phyloP scores from a whole-genome alignment of 2,329 filamentous ascomycete species.

The Lasiodiplodia hormozganensis region DNA sequence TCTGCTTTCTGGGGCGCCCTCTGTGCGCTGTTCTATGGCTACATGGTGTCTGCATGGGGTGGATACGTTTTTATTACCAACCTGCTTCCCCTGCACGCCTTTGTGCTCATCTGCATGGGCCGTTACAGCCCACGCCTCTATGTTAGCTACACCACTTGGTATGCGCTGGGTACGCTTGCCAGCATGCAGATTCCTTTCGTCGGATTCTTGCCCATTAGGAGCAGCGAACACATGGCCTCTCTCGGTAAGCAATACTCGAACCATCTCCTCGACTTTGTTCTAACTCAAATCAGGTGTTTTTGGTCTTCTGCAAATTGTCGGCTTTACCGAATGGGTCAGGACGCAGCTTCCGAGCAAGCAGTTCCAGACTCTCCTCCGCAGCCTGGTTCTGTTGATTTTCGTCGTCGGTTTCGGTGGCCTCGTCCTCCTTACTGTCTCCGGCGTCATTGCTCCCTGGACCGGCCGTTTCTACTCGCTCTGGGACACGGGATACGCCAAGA shows the following conservation, averaged over 20 bases:
- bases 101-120: slow-evolving; percentile 96
- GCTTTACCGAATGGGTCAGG: slow-evolving; percentile 88
- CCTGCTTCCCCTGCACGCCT: slow-evolving; percentile 89
- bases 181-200: slow-evolving; percentile 99
- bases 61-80: slow-evolving; percentile 99
- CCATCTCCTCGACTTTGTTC: slow-evolving; percentile 5
- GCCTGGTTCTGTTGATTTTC: slow-evolving; percentile 77
- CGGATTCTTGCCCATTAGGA: slow-evolving; percentile 93
- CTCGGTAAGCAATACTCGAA: slow-evolving; percentile 67
- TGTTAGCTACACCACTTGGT: slow-evolving; percentile 98
- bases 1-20: slow-evolving; percentile 96
- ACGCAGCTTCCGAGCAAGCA: slow-evolving; percentile 89
- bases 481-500: slow-evolving; percentile 98
- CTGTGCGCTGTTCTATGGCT: slow-evolving; percentile 96
- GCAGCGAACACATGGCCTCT: slow-evolving; percentile 98
- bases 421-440: slow-evolving; percentile 81
- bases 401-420: slow-evolving; percentile 75
- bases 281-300: slow-evolving; percentile 74
- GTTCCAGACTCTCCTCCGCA: slow-evolving; percentile 87
- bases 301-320: slow-evolving; percentile 91
- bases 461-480: slow-evolving; percentile 99
- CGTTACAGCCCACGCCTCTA: slow-evolving; percentile 93
- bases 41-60: slow-evolving; percentile 99
- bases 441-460: slow-evolving; percentile 95
- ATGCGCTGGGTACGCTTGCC: slow-evolving; percentile 90